phyloP scores from a whole-genome alignment of 345 rosid genomes.

The Ceriops tagal region DNA sequence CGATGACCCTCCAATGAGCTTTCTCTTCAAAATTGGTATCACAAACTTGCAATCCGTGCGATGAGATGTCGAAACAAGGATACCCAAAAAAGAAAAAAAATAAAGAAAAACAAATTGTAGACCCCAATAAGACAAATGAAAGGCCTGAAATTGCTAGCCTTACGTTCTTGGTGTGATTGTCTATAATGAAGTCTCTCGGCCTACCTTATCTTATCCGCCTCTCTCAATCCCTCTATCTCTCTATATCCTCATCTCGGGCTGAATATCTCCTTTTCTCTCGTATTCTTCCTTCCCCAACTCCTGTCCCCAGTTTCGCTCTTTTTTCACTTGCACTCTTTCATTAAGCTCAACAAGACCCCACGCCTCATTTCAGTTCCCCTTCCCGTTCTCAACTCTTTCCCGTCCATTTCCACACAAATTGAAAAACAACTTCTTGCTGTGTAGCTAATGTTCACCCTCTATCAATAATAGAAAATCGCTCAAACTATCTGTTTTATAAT shows the following conservation, averaged over 20 bases:
- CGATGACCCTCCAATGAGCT: too few species aligned
- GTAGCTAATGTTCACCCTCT: neutral
- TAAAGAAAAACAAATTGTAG: too few species aligned
- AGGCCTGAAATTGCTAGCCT: constrained; percentile 58
- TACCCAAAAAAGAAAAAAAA: neutral
- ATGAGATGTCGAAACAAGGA: neutral
- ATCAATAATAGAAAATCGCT: neutral
- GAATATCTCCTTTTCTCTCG: neutral
- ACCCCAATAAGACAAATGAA: constrained; percentile 38
- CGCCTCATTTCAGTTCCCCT: neutral
- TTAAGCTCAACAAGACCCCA: constrained; percentile 9
- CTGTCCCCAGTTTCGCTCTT: constrained; percentile 17
- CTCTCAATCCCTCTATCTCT: constrained; percentile 7
- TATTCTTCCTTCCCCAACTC: constrained; percentile 9
- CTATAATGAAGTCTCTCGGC: constrained; percentile 25
- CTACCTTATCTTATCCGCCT: constrained; percentile 73
- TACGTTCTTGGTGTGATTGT: constrained; percentile 25
- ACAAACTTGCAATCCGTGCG: too few species aligned
- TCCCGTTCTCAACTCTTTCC: neutral
- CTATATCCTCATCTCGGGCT: neutral
- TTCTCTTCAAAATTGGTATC: too few species aligned
- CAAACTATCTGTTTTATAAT: neutral
- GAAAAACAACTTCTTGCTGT: constrained; percentile 1
- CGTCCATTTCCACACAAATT: neutral
- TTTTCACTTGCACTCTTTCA: neutral